Evolutionary conservation across 108 stramenopile species (phyloP), one percentile per base, ranked within the genome.

Genomic region (Cyclotella atomus): DNA sequence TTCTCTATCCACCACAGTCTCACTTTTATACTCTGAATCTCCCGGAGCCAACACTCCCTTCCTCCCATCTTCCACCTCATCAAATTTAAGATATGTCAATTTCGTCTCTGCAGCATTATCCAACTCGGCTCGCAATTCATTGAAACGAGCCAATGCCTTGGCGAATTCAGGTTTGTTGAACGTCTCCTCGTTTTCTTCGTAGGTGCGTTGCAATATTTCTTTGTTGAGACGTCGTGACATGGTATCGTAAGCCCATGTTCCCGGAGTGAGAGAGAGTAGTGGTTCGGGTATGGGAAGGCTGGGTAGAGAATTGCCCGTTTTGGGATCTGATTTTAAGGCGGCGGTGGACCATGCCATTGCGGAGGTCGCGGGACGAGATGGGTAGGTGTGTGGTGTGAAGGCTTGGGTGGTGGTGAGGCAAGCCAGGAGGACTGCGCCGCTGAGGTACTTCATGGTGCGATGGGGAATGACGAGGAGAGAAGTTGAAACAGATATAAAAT

Each of bases 211-310:
- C 25, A 98, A 67, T 49, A 97, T 98, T 68, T 98, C 96, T 53
- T 83, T 80, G 70, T 97, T 89, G 25, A 98, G 79, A 8, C 98
- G 89, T 29, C 97, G 89, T 8, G 78, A 79, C 98, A 98, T 97
- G 32, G 98, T 98, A 81, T 97, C 97, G 65, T 97, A 77, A 0
- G 98, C 97, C 98, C 98, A 98, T 50, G 95, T 96, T 25, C 96
- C 96, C 9, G 94, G 94, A 33, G 66, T 83, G 19, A 73, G 67
- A 23, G 93, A 91, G 17, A 76, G 68, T 24, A 96, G 81, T 9
- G 88, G 87, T 9, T 75, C 68, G 3, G 95, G 95, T 0, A 91
- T 69, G 34, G 92, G 87, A 17, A 93, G 85, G 1, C 65, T 84
- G 3, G 94, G 94, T 21, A 85, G 71, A 1, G 89, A 89, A 30